Evolutionary conservation across 306 rosid genomes (phyloP).

Genomic region (Gastrolobium bilobum): DNA sequence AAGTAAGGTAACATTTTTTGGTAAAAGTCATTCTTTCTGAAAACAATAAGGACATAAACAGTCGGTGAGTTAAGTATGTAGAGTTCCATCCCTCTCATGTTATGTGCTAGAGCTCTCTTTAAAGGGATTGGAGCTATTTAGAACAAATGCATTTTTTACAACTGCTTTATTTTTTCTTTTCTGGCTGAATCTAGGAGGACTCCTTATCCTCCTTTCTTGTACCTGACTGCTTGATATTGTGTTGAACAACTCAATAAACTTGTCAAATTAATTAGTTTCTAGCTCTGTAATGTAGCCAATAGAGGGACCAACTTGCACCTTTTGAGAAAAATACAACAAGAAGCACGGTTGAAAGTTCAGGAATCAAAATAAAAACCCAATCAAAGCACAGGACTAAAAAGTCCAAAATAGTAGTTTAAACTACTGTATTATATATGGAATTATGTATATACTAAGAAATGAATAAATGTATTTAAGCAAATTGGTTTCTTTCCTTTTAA

Average conservation of each 20-base stretch:
- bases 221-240: constrained; percentile 19
- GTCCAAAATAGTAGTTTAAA: not conserved
- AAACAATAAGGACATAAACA: constrained; percentile 17
- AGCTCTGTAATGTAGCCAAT: not conserved
- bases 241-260: constrained; percentile 30
- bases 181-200: not conserved
- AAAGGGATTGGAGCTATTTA: constrained; percentile 9
- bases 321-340: constrained; percentile 12
- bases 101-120: constrained; percentile 27
- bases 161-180: constrained; percentile 19
- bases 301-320: not conserved
- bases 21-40: not conserved
- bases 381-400: not conserved
- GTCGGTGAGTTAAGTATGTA: not conserved
- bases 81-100: constrained; percentile 7
- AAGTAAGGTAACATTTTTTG: not conserved
- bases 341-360: not conserved
- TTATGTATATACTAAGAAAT: not conserved
- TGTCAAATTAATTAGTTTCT: constrained; percentile 23
- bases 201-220: constrained; percentile 21
- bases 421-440: not conserved
- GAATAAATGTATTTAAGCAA: not conserved
- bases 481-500: not conserved
- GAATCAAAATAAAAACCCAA: constrained; percentile 21
- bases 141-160: constrained; percentile 6